Conservation (phyloP, 2,329 filamentous ascomycete species). For the Passalora sequoiae region DNA sequence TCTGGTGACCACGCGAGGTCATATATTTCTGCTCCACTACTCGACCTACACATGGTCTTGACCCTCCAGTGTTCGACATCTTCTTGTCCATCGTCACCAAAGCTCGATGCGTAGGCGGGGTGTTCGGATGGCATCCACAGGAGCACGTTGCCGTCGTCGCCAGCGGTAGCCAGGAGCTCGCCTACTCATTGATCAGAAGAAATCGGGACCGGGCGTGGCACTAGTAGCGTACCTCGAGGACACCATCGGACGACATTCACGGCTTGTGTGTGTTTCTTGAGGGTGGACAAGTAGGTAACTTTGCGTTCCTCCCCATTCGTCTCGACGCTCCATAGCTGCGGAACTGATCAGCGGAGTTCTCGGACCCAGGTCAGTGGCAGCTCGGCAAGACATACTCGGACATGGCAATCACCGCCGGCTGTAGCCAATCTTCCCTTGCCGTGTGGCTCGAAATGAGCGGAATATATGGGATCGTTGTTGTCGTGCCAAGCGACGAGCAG, state of each 20-base stretch:
- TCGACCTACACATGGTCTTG: constrained; percentile 95
- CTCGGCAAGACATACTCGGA: constrained; percentile 67
- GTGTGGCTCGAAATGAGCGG: constrained; percentile 89
- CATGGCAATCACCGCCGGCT: constrained; percentile 92
- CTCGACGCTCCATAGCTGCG: constrained; percentile 85
- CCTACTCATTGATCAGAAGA: constrained; percentile 49
- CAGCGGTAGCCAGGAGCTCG: constrained; percentile 87
- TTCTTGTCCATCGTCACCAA: constrained; percentile 79
- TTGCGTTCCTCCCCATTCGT: constrained; percentile 77
- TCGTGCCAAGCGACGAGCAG: constrained; percentile 99
- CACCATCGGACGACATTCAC: constrained; percentile 98
- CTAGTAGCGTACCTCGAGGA: constrained; percentile 65
- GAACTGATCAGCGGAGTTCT: constrained; percentile 2
- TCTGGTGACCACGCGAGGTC: constrained; percentile 99
- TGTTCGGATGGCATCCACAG: constrained; percentile 88
- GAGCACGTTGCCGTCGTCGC: constrained; percentile 94
- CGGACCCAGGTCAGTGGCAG: neutral
- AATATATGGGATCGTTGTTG: constrained; percentile 94
- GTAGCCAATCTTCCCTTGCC: constrained; percentile 90
- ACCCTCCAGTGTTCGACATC: constrained; percentile 96
- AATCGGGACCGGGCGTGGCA: neutral
- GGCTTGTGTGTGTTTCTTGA: constrained; percentile 90
- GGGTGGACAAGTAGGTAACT: constrained; percentile 84
- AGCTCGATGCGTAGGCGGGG: constrained; percentile 55
- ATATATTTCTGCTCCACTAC: constrained; percentile 85